phyloP scores from a whole-genome alignment of 345 rosid genomes.

The Hypericum androsaemum region DNA sequence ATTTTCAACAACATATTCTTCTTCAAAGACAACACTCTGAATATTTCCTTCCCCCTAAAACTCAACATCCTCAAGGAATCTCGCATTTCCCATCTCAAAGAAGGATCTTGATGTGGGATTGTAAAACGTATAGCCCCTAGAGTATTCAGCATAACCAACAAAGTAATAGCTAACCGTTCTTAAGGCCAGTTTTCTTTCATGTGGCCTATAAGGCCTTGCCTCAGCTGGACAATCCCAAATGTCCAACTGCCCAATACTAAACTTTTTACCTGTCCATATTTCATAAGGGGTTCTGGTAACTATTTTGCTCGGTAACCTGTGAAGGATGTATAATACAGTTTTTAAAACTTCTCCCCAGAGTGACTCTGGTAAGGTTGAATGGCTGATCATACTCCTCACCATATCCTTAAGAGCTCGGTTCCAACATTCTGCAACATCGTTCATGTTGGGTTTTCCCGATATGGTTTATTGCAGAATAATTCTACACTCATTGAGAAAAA shows the following conservation, averaged over 20 bases:
- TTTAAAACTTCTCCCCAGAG: neutral
- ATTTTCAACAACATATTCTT: too few relatives aligned
- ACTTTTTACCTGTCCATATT: neutral
- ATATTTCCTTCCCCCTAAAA: neutral
- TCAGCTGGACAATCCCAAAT: neutral
- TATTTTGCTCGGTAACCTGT: neutral
- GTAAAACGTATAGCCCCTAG: too few relatives aligned
- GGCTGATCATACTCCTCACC: neutral
- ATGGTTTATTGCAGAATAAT: neutral
- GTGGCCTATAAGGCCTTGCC: neutral
- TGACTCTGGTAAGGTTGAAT: neutral
- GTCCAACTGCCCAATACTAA: neutral
- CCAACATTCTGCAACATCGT: neutral
- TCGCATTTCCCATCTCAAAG: too few relatives aligned
- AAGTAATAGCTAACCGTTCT: neutral
- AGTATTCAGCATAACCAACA: too few relatives aligned
- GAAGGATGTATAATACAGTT: neutral
- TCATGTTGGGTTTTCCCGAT: neutral
- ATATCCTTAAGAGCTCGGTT: neutral
- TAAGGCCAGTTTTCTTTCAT: neutral
- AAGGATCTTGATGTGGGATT: too few relatives aligned
- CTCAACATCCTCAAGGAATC: neutral
- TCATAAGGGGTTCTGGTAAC: neutral
- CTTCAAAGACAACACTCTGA: too few relatives aligned
- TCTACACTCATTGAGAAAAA: neutral